Base-by-base conservation (phyloP, 73 alveolate genomes). In the Paramecium sonneborni region DNA sequence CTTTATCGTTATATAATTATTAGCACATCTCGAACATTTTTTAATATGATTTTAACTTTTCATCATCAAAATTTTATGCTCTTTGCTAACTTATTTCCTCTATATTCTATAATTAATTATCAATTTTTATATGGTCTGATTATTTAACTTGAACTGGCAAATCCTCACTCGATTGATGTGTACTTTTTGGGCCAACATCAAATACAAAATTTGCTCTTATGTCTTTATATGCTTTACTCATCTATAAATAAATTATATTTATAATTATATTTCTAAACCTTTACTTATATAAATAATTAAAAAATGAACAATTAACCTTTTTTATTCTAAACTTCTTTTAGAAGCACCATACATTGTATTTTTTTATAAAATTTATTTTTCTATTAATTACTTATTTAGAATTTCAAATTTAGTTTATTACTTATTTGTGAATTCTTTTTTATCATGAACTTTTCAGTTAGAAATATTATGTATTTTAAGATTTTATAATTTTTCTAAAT, bases 21-120 rank as follows among this genome's bases (percentile, higher is more conserved):
- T 72, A 30, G 35, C 86, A 72, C 38, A 72, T 72, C 14, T 72
- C 86, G 35, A 72, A 72, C 86, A 72, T 72, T 72, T 72, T 72
- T 32, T 72, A 72, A 72, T 72, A 72, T n/a, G 55, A 32, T 72
- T 30, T 34, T 30, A 52, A 52, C 68, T 52, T 52, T 2, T 72
- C 86, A 15, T 72, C 86, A 72, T 62, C 84, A 62, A 62, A 62
- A 62, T 62, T 62, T 30, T 9, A 32, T 32, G 12, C 12, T 62
- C 44, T 24, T 52, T 52, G 23, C 18, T 52, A 52, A 52, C 26
- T 52, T 7, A 52, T 52, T 62, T 28, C 84, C 14, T 30, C 2
- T 9, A 0, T 0, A n/a, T 30, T 28, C 14, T 26, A 14, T 62
- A 23, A 24, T 46, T 62, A 26, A 62, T 62, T 62, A 32, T 62